Evolutionary conservation across 768 basidiomycete genomes (phyloP).

Genomic region (Flagelloscypha sp.): DNA sequence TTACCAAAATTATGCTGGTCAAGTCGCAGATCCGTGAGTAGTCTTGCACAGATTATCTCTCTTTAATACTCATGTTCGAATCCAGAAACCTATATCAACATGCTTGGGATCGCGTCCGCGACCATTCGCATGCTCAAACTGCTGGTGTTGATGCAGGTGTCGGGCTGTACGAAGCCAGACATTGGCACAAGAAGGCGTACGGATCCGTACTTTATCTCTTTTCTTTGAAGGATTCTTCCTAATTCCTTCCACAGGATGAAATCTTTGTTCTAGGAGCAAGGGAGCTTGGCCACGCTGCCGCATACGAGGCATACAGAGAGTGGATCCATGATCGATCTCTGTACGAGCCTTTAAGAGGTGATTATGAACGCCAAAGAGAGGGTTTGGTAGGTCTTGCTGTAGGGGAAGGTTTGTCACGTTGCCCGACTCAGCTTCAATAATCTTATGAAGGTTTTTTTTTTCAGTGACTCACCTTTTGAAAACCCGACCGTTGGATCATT

Average conservation of each 20-base stretch:
- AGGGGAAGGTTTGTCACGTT: conserved; percentile 48
- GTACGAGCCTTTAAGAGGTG: conserved; percentile 47
- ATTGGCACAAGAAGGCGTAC: conserved; percentile 63
- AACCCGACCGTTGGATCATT: conserved; percentile 33
- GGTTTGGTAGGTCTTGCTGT: conserved; percentile 59
- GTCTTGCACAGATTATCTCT: no score
- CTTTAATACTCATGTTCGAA: no score
- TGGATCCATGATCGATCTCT: conserved; percentile 53
- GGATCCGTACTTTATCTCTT: conserved; percentile 41
- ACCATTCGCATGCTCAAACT: conserved; percentile 24
- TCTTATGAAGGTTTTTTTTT: conserved; percentile 6
- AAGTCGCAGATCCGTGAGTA: conserved; percentile 51
- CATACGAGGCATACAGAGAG: conserved; percentile 66
- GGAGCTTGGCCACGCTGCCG: conserved; percentile 70
- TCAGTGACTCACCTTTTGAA: conserved; percentile 52
- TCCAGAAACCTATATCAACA: conserved; percentile 49
- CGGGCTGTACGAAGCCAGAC: conserved; percentile 50
- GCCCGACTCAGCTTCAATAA: conserved; percentile 1
- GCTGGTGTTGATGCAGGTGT: conserved; percentile 31
- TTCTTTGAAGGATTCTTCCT: conserved; percentile 1
- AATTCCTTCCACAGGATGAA: conserved; percentile 32
- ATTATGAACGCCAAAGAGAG: conserved; percentile 56
- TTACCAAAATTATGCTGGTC: conserved; percentile 53
- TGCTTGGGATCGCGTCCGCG: conserved; percentile 40
- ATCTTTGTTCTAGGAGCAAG: conserved; percentile 41